A percentile compares a stretch with the other conserved stretches of the same genome.
phyloP scores from a whole-genome alignment of 2,329 filamentous ascomycete genomes.

The Microsporum canis region DNA sequence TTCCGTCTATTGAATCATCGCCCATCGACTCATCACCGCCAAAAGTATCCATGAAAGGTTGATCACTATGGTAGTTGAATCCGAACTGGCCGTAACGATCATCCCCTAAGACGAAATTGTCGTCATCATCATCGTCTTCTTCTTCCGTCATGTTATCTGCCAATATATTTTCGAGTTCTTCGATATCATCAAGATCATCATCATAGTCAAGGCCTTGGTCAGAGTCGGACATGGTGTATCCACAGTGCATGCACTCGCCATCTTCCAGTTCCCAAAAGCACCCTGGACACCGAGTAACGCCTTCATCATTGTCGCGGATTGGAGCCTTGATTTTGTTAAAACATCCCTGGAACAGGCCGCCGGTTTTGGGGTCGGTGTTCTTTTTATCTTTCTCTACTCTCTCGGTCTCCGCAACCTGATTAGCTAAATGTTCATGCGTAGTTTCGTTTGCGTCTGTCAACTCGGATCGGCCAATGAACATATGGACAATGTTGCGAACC shows the following conservation, averaged over 20 bases:
- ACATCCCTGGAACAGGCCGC: conserved; percentile 53
- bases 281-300: conserved; percentile 49
- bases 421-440: conserved; percentile 47
- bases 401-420: conserved; percentile 49
- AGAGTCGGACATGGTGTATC: conserved; percentile 35
- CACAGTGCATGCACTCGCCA: conserved; percentile 46
- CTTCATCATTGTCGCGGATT: conserved; percentile 48
- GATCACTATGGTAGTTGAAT: neutral
- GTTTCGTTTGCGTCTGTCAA: conserved; percentile 54
- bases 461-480: conserved; percentile 50
- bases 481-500: conserved; percentile 53
- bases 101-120: neutral
- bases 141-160: neutral
- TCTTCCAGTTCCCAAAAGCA: conserved; percentile 56
- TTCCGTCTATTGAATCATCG: neutral
- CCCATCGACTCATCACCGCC: neutral
- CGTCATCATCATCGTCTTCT: neutral
- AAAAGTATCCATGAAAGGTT: neutral
- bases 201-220: neutral
- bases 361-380: conserved; percentile 37
- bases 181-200: neutral
- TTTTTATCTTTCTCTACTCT: conserved; percentile 50
- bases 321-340: conserved; percentile 38
- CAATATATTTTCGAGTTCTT: neutral
- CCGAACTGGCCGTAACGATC: neutral